A percentile compares a stretch with the other conserved stretches of the same genome.
These are phyloP conservation scores for Xylaria palmicola DNA, from an alignment of 495 filamentous ascomycete species.

Conservation along the genomic window DNA sequence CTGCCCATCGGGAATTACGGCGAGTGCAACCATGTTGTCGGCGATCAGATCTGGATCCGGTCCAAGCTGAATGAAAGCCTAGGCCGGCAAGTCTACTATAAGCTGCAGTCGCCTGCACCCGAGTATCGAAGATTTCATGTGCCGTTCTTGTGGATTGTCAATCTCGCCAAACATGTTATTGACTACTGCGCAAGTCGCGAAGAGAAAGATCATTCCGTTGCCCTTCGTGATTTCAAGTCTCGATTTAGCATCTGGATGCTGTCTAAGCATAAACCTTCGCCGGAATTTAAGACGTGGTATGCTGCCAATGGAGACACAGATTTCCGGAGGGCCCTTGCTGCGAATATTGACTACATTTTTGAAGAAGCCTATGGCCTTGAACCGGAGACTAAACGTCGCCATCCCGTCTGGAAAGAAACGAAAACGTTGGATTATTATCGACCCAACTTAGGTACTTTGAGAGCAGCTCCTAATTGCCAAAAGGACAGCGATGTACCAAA, in stretches of 20 bases:
- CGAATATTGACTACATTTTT: slow-evolving; percentile 60
- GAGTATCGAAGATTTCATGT: slow-evolving; percentile 60
- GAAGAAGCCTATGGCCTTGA: slow-evolving; percentile 55
- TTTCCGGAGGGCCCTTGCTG: slow-evolving; percentile 55
- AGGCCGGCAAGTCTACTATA: slow-evolving; percentile 57
- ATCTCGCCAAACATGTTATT: slow-evolving; percentile 65
- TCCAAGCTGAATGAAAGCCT: slow-evolving; percentile 36
- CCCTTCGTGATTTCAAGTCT: slow-evolving; percentile 51
- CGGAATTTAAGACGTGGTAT: slow-evolving; percentile 50
- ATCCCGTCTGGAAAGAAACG: slow-evolving; percentile 20
- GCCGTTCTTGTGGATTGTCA: slow-evolving; percentile 65
- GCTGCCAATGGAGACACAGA: slow-evolving; percentile 46
- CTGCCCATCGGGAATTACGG: slow-evolving; percentile 69
- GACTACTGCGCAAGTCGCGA: slow-evolving; percentile 52
- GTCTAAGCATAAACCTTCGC: slow-evolving; percentile 35
- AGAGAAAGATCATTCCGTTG: slow-evolving; percentile 33
- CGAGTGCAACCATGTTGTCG: slow-evolving; percentile 42
- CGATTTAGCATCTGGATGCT: slow-evolving; percentile 57
- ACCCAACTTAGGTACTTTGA: slow-evolving; percentile 14
- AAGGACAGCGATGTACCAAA: slow-evolving; percentile 19
- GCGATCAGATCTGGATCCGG: slow-evolving; percentile 60
- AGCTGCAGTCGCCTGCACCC: slow-evolving; percentile 49
- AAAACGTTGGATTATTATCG: slow-evolving; percentile 16
- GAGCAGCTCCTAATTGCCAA: not conserved
- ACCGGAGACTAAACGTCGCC: slow-evolving; percentile 20